Percentiles rank a stretch among this genome's conserved stretches.
Conservation (phyloP, 2,329 filamentous ascomycete genomes). For the Sphaceloma murrayae region DNA sequence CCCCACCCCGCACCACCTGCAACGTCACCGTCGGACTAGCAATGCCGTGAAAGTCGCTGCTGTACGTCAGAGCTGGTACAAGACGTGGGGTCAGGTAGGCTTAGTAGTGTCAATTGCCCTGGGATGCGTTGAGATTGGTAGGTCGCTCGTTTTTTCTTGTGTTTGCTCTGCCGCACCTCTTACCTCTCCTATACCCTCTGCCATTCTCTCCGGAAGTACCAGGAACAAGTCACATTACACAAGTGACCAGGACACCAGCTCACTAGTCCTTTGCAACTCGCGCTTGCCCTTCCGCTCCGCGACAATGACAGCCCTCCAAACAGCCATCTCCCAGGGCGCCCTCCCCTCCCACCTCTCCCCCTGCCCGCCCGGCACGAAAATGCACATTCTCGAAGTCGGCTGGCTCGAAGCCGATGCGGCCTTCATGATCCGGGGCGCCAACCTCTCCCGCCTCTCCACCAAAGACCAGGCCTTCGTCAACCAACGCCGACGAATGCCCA, state of each 20-base stretch:
- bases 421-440: constrained; percentile 36
- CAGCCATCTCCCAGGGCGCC: constrained; percentile 26
- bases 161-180: not conserved
- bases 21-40: not conserved
- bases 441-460: constrained; percentile 31
- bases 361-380: constrained; percentile 39
- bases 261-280: not conserved
- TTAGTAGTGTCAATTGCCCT: not conserved
- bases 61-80: not conserved
- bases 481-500: constrained; percentile 35
- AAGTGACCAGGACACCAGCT: too few relatives aligned
- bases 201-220: too few relatives aligned
- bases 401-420: constrained; percentile 40
- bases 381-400: constrained; percentile 39
- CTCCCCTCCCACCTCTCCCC: constrained; percentile 28
- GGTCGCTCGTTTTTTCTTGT: not conserved
- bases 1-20: not conserved
- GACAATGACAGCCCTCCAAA: constrained; percentile 23
- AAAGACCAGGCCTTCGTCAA: constrained; percentile 31
- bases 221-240: too few relatives aligned
- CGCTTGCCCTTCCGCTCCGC: too few relatives aligned
- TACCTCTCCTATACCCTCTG: not conserved
- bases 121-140: too few relatives aligned
- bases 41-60: too few relatives aligned
- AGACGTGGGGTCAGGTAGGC: not conserved